A percentile compares a stretch with the other conserved stretches of the same genome.
Evolutionary conservation across 192 early-diverging fungal genomes (phyloP).

Genomic region (Podila epicladia): DNA sequence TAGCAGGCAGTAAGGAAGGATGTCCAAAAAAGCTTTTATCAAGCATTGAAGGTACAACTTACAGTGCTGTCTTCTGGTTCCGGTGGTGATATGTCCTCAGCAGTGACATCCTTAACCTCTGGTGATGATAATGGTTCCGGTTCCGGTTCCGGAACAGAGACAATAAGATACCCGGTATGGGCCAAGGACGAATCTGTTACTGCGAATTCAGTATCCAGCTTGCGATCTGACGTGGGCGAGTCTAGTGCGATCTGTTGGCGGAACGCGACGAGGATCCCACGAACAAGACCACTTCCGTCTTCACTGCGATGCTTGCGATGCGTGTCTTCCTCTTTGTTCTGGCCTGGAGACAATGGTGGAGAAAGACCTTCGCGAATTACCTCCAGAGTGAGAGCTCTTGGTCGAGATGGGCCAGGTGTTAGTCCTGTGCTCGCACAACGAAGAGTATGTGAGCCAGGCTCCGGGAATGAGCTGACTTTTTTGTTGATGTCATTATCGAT

Average conservation of each 20-base stretch:
- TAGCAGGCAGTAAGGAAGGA: too few species aligned
- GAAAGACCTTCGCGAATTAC: not conserved
- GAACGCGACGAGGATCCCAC: conserved; percentile 22
- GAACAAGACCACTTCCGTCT: conserved; percentile 25
- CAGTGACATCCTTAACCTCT: not conserved
- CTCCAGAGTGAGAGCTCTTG: conserved; percentile 18
- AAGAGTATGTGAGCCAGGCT: conserved; percentile 16
- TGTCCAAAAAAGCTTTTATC: too few species aligned
- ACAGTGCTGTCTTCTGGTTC: not conserved
- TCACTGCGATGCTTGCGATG: conserved; percentile 36
- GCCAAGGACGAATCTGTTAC: not conserved
- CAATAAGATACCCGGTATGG: not conserved
- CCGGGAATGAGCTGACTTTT: conserved; percentile 10
- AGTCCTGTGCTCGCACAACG: conserved; percentile 14
- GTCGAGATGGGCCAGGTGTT: conserved; percentile 10
- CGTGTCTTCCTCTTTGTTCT: not conserved
- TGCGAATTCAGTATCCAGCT: not conserved
- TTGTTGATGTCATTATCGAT: not conserved
- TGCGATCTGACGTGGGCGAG: not conserved
- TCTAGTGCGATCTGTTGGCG: conserved; percentile 31
- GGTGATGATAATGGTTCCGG: not conserved
- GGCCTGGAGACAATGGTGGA: not conserved
- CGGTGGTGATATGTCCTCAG: not conserved
- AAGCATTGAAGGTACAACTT: not conserved
- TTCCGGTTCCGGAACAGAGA: not conserved